Evolutionary conservation across 148 eudicot genomes (phyloP), one percentile per base, ranked within the genome.

Genomic region (Rhododendron griersonianum): DNA sequence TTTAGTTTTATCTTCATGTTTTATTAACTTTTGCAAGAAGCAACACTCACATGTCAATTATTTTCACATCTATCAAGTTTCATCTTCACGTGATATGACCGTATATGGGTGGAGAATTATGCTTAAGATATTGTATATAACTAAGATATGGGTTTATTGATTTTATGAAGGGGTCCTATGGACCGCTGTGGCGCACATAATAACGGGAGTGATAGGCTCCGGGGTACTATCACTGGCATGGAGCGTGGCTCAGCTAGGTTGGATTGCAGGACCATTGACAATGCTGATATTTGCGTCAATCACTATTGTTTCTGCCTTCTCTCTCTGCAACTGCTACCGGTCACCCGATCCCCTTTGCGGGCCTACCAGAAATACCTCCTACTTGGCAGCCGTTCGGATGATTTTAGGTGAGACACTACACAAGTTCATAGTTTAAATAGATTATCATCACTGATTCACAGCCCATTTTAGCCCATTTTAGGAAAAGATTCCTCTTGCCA

Each of bases 131-230:
- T 14, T 73, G 4, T 33, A 11, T 37, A 37, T 74, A 16, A 37
- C n/a, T 74, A 7, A 74, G 19, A 2, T 74, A 4, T 74, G 18
- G 45, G 18, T 51, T 50, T 11, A 11, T n/a, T 80, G 79, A 30
- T 3, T 81, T 50, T 28, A 63, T 73, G 89, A 74, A 74, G 94
- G 94, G 85, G 88, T 81, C 30, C 6, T 83, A 86, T 92, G 94
- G 93, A 92, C 92, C 1, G 93, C 93, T 19, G 53, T 91, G 80
- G 93, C 94, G 50, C 94, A 91, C 86, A 90, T 92, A 35, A 92
- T 92, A 65, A 92, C 94, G 35, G 94, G 89, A 73, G 92, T 89
- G 30, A 89, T 92, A 15, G 94, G 94, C 7, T 85, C 94, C 3
- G 94, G 94, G 9, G 91, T 92, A 5, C 80, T 92, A 65, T 87